A percentile compares a stretch with the other conserved stretches of the same genome.
Evolutionary conservation across 306 rosid genomes (phyloP).

Genomic region (Vigna mungo): DNA sequence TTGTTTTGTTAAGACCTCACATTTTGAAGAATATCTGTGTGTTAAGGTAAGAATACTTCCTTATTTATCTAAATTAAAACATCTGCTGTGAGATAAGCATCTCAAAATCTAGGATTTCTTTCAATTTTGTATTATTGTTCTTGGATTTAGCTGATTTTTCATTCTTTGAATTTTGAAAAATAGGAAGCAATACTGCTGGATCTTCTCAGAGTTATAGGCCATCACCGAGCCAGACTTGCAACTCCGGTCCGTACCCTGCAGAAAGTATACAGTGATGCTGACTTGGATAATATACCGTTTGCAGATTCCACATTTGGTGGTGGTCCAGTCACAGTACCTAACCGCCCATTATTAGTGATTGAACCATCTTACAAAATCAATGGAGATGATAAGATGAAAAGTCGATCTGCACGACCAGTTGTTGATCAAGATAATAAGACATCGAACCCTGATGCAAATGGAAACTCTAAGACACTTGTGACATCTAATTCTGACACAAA

Average conservation of each 20-base stretch:
- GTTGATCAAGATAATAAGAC: slow-evolving; percentile 74
- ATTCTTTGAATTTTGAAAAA: slow-evolving; percentile 40
- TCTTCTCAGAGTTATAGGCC: slow-evolving; percentile 95
- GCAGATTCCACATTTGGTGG: slow-evolving; percentile 63
- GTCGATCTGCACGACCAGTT: slow-evolving; percentile 53
- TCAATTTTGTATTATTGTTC: slow-evolving; percentile 24
- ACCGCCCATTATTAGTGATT: slow-evolving; percentile 74
- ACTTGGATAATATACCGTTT: slow-evolving; percentile 73
- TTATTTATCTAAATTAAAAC: slow-evolving; percentile 17
- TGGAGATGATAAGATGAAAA: slow-evolving; percentile 71
- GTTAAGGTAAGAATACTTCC: slow-evolving; percentile 74
- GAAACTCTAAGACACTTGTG: slow-evolving; percentile 43
- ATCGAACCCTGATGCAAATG: slow-evolving; percentile 49
- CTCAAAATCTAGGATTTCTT: neutral
- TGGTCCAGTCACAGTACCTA: slow-evolving; percentile 55
- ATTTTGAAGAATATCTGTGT: slow-evolving; percentile 84
- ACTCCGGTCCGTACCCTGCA: slow-evolving; percentile 95
- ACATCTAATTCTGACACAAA: slow-evolving; percentile 47
- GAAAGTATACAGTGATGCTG: slow-evolving; percentile 73
- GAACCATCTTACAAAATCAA: slow-evolving; percentile 72
- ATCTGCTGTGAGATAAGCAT: neutral
- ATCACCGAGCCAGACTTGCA: slow-evolving; percentile 96
- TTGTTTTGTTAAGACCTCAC: slow-evolving; percentile 96
- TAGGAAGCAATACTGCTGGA: slow-evolving; percentile 91
- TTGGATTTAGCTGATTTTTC: slow-evolving; percentile 47